Evolutionary conservation across 1,139 yeast species (phyloP).

Genomic region (Zygosaccharomyces sapae): DNA sequence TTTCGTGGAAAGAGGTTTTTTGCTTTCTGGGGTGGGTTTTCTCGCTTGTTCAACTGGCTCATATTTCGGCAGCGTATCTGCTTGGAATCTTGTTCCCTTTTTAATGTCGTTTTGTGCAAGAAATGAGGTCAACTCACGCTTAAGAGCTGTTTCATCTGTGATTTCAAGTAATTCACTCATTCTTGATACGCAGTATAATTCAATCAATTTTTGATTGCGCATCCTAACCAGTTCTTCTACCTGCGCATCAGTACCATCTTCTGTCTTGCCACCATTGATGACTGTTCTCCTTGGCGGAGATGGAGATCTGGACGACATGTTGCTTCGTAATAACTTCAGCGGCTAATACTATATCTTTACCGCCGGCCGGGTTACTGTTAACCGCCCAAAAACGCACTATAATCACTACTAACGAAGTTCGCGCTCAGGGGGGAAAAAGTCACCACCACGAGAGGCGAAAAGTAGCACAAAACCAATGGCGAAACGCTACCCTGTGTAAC

Average conservation of each 20-base stretch:
- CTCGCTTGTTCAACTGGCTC: constrained; percentile 9
- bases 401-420: too few relatives aligned
- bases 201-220: constrained; percentile 52
- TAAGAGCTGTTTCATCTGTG: constrained; percentile 21
- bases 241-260: constrained; percentile 6
- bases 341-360: too few relatives aligned
- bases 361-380: neutral
- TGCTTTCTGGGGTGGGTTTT: constrained; percentile 5
- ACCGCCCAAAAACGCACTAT: too few relatives aligned
- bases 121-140: constrained; percentile 24
- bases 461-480: neutral
- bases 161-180: constrained; percentile 32
- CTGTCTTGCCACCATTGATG: constrained; percentile 4
- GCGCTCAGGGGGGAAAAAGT: constrained; percentile 3
- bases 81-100: constrained; percentile 22
- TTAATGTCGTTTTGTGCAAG: constrained; percentile 25
- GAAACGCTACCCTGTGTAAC: neutral
- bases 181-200: constrained; percentile 51
- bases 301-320: constrained; percentile 16
- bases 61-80: constrained; percentile 20
- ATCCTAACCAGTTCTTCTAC: constrained; percentile 37
- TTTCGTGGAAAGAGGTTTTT: neutral
- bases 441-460: constrained; percentile 4
- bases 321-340: neutral
- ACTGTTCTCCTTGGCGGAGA: constrained; percentile 16